Percentiles rank a stretch among this genome's conserved stretches.
phyloP scores from a whole-genome alignment of 305 asterid genomes.

The Euphrasia arctica region DNA sequence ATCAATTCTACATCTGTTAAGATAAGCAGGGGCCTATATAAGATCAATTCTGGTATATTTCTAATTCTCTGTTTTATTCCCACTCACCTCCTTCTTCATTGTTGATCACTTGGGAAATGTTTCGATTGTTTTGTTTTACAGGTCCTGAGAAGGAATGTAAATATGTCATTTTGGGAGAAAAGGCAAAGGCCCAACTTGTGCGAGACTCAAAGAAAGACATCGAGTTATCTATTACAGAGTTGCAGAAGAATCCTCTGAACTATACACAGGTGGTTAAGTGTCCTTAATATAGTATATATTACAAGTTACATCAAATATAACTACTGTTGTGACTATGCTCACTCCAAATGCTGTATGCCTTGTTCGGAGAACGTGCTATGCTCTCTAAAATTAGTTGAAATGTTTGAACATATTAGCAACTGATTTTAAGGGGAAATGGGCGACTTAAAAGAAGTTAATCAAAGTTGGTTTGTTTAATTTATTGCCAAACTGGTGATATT shows the following conservation, averaged over 20 bases:
- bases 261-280: slow-evolving; percentile 64
- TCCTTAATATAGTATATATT: no score
- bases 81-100: slow-evolving; percentile 3
- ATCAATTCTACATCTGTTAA: slow-evolving; percentile 90
- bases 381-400: not conserved
- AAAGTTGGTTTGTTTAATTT: slow-evolving; percentile 1
- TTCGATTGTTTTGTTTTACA: slow-evolving; percentile 36
- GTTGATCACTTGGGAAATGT: slow-evolving; percentile 11
- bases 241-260: slow-evolving; percentile 93
- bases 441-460: not conserved
- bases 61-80: slow-evolving; percentile 2
- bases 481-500: not conserved
- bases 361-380: not conserved
- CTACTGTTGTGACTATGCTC: no score
- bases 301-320: no score
- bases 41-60: slow-evolving; percentile 70
- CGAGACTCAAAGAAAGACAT: slow-evolving; percentile 81
- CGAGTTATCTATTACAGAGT: slow-evolving; percentile 59
- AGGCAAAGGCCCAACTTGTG: slow-evolving; percentile 88
- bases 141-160: slow-evolving; percentile 61
- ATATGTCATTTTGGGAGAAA: slow-evolving; percentile 87
- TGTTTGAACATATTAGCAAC: not conserved
- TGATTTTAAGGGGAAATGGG: not conserved
- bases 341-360: not conserved
- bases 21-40: slow-evolving; percentile 74